Conservation (phyloP, 495 filamentous ascomycete genomes). For the Podospora australis region DNA sequence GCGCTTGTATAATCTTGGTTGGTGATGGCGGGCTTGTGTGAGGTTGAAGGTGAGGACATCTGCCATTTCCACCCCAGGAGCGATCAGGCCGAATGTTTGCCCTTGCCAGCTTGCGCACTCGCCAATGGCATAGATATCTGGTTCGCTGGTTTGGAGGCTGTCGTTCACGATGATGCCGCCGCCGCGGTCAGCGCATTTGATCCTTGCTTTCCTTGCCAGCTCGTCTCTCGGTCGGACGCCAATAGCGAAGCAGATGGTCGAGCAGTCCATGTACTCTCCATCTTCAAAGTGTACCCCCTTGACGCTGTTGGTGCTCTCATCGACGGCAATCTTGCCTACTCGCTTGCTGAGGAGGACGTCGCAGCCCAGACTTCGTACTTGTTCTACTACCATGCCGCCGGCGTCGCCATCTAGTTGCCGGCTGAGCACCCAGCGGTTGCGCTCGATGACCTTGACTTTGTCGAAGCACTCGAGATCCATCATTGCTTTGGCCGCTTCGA, state of each 20-base stretch:
- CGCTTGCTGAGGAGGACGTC: conserved; percentile 78
- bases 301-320: conserved; percentile 59
- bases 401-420: conserved; percentile 84
- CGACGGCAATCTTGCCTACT: conserved; percentile 65
- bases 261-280: conserved; percentile 74
- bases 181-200: conserved; percentile 67
- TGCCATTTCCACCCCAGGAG: conserved; percentile 93
- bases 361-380: conserved; percentile 72
- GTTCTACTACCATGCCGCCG: conserved; percentile 75
- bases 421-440: conserved; percentile 83
- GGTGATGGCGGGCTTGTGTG: conserved; percentile 69
- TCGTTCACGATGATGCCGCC: conserved; percentile 72
- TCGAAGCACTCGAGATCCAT: conserved; percentile 76
- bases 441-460: conserved; percentile 77
- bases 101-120: conserved; percentile 94
- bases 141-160: conserved; percentile 61
- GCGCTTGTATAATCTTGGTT: conserved; percentile 65
- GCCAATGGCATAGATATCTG: conserved; percentile 83
- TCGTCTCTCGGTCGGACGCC: conserved; percentile 83
- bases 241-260: conserved; percentile 88
- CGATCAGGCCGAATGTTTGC: conserved; percentile 90
- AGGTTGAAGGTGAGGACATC: conserved; percentile 94
- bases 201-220: conserved; percentile 61
- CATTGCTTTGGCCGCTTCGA: conserved; percentile 95
- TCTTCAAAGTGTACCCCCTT: conserved; percentile 78